Base-by-base conservation (phyloP, 2,329 filamentous ascomycete genomes). In the Tolypocladium ovalisporum region DNA sequence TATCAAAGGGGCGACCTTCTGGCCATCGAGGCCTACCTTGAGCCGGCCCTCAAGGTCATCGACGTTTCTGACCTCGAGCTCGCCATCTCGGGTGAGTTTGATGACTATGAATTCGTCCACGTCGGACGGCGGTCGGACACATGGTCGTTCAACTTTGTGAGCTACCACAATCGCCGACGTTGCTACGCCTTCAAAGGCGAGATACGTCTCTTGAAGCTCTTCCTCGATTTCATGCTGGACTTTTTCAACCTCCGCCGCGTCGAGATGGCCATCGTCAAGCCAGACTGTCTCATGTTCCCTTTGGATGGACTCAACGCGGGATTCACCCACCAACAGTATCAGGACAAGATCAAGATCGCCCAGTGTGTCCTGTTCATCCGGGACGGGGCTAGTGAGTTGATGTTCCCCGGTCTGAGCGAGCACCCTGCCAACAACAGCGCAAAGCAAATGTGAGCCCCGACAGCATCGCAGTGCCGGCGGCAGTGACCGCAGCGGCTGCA, bases 181-280 rank as follows among this genome's bases (percentile, higher is more conserved):
- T 62, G 58, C 56, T 56, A 56, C 32, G 59, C 53, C 2, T 63
- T 63, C 56, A 54, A 39, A 22, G 62, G 59, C 7, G 58, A 62
- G 24, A 53, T 58, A 17, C 52, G 58, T 4, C 57, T 61, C 3
- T 35, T 62, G 1, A 47, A 53, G 13, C 15, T 36, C 2, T 60
- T 62, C 35, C 24, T 61, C 32, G 29, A 6, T 4, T 39, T 47
- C 10, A 10, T 49, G 8, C 15, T 12, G 3, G 51, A 27, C 2
- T n/a, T 29, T 17, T 47, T 54, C 34, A 32, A 22, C 39, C 1
- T 19, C 22, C n/a, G 22, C n/a, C 24, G 36, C 34, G 27, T 57
- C 40, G 40, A 27, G 5, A 22, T 6, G 37, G 56, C 56, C 3
- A n/a, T 47, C 13, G 10, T 39, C 17, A 35, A 52, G 12, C 29